phyloP scores from a whole-genome alignment of 1,284 basidiomycete species.

The Fomitopsis palustris region DNA sequence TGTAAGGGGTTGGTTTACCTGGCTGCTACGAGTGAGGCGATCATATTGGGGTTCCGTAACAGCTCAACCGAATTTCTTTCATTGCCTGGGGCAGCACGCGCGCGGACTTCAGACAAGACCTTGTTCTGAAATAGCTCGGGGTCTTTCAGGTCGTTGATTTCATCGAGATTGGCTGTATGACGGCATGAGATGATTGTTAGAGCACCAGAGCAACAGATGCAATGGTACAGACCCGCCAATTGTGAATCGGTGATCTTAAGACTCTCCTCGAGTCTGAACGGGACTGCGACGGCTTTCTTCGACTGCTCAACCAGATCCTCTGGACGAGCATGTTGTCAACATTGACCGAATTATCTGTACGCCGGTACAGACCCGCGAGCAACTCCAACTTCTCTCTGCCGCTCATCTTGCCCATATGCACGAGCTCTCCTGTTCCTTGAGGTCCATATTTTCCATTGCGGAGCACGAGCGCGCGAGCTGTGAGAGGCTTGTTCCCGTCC shows the following conservation, averaged over 20 bases:
- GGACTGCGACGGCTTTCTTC: slow-evolving; percentile 53
- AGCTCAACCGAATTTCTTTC: slow-evolving; percentile 29
- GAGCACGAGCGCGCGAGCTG: slow-evolving; percentile 64
- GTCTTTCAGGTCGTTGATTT: slow-evolving; percentile 61
- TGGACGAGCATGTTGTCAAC: slow-evolving; percentile 23
- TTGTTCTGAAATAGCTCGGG: slow-evolving; percentile 52
- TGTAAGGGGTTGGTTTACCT: slow-evolving; percentile 35
- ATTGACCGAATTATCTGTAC: not conserved
- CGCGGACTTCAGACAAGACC: slow-evolving; percentile 50
- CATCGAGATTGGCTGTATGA: slow-evolving; percentile 56
- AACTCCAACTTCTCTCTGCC: slow-evolving; percentile 77
- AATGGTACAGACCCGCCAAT: slow-evolving; percentile 48
- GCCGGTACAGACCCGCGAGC: slow-evolving; percentile 52
- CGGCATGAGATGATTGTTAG: not conserved
- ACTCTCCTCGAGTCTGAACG: slow-evolving; percentile 60
- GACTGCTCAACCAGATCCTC: slow-evolving; percentile 64
- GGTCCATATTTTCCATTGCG: slow-evolving; percentile 72
- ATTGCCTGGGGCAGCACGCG: slow-evolving; percentile 38
- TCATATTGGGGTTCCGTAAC: slow-evolving; percentile 40
- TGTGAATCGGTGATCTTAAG: slow-evolving; percentile 68
- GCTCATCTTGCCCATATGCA: slow-evolving; percentile 52
- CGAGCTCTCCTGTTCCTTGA: slow-evolving; percentile 63
- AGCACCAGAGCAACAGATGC: not conserved
- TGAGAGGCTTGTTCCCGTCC: slow-evolving; percentile 55
- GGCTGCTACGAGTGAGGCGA: slow-evolving; percentile 55